Conservation (phyloP, 305 asterid genomes). For the Fraxinus ornus region DNA sequence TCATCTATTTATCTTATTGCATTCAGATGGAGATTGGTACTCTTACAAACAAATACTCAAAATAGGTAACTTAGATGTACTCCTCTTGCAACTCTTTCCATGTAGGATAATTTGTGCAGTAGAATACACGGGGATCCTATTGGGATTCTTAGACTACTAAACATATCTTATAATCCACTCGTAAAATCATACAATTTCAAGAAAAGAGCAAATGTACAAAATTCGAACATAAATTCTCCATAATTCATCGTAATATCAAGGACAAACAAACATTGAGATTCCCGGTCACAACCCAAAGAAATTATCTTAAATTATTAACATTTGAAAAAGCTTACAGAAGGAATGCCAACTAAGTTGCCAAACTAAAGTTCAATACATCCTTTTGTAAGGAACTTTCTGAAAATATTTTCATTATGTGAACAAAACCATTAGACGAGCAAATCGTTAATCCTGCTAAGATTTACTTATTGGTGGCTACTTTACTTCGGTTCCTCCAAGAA, state of each 20-base stretch:
- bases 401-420: not conserved
- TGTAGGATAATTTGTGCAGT: not conserved
- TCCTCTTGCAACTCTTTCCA: too few species aligned
- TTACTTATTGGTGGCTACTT: not conserved
- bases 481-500: not conserved
- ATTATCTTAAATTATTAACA: not conserved
- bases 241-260: not conserved
- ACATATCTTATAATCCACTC: not conserved
- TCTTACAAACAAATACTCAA: too few species aligned
- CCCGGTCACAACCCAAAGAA: not conserved
- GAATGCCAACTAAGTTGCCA: not conserved
- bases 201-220: not conserved
- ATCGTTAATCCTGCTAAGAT: not conserved
- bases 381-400: not conserved
- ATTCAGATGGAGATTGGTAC: too few species aligned
- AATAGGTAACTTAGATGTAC: too few species aligned
- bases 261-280: not conserved
- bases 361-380: not conserved
- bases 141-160: not conserved
- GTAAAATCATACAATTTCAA: not conserved
- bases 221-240: not conserved
- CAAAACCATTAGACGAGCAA: not conserved
- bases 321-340: not conserved
- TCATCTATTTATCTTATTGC: too few species aligned
- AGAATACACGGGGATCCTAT: not conserved